Percentiles rank a stretch among this genome's conserved stretches.
Evolutionary conservation across 208 protist genomes (phyloP).

Genomic region (Ichthyophonus hoferi): DNA sequence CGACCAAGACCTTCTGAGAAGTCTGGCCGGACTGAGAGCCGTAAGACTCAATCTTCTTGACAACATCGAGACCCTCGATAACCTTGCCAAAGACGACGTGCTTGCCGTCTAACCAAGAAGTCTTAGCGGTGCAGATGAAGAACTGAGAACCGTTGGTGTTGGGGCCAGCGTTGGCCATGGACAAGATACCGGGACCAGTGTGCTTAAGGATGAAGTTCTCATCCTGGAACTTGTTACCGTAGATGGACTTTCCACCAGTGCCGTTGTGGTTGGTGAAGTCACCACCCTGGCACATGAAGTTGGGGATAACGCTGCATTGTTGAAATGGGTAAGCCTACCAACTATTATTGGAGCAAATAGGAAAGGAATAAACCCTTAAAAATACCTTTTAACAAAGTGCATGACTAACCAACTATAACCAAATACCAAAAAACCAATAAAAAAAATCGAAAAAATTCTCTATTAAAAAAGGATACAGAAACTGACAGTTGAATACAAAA

Average conservation of each 20-base stretch:
- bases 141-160: conserved; percentile 74
- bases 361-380: too few species aligned
- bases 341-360: too few species aligned
- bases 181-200: conserved; percentile 50
- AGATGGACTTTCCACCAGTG: too few species aligned
- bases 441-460: too few species aligned
- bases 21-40: neutral
- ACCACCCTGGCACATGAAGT: conserved; percentile 53
- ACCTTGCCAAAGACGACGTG: conserved; percentile 78
- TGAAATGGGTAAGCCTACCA: too few species aligned
- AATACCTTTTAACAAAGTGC: too few species aligned
- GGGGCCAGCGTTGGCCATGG: conserved; percentile 71
- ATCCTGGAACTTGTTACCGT: conserved; percentile 66
- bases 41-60: neutral
- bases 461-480: too few species aligned
- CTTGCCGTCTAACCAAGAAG: conserved; percentile 70
- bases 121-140: conserved; percentile 65
- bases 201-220: conserved; percentile 62
- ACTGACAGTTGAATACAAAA: too few species aligned
- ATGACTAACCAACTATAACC: too few species aligned
- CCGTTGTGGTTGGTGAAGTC: conserved; percentile 60
- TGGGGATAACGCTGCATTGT: conserved; percentile 44
- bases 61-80: conserved; percentile 27
- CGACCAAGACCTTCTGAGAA: neutral
- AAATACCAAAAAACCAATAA: too few species aligned